Evolutionary conservation across 2,329 filamentous ascomycete genomes (phyloP), one percentile per base, ranked within the genome.

Genomic region (Fusarium anguioides): DNA sequence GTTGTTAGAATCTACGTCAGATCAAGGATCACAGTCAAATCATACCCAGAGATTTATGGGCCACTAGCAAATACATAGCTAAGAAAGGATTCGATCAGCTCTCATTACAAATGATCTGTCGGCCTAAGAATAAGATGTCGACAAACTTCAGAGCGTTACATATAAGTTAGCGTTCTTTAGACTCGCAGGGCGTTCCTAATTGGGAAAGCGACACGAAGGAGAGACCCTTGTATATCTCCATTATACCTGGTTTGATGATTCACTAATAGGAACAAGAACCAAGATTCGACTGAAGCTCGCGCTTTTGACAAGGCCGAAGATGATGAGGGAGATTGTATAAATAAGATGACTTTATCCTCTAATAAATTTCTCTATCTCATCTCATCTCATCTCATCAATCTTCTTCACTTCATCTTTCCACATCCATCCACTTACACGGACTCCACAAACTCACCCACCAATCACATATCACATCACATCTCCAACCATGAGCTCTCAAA

Each of bases 141-240:
- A n/a, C n/a, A n/a, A n/a, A n/a, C n/a, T n/a, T n/a, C n/a, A n/a
- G n/a, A n/a, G 24, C 24, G 9, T 26, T 26, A 26, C 24, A 26
- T 52, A 53, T 20, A 53, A 41, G 27, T 33, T 27, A 21, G 45
- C 26, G 14, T 37, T 37, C 26, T 14, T 37, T 37, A 6, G 23
- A 59, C 39, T 59, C 58, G 62, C 63, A 48, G 21, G 39, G 18
- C 31, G 62, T 67, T 59, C 64, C 57, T 40, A 54, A 62, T 67
- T 47, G 44, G 57, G 64, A 59, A 67, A 60, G 61, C 27, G 29
- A 21, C 61, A 53, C 61, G 60, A 64, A n/a, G n/a, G n/a, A n/a
- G n/a, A n/a, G n/a, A n/a, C n/a, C n/a, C n/a, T n/a, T n/a, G n/a
- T n/a, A n/a, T n/a, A n/a, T n/a, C n/a, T n/a, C n/a, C n/a, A n/a